A percentile compares a stretch with the other conserved stretches of the same genome.
These are phyloP conservation scores for Erigeron philadelphicus DNA, from an alignment of 140 eudicot genomes.

Conservation along the genomic window DNA sequence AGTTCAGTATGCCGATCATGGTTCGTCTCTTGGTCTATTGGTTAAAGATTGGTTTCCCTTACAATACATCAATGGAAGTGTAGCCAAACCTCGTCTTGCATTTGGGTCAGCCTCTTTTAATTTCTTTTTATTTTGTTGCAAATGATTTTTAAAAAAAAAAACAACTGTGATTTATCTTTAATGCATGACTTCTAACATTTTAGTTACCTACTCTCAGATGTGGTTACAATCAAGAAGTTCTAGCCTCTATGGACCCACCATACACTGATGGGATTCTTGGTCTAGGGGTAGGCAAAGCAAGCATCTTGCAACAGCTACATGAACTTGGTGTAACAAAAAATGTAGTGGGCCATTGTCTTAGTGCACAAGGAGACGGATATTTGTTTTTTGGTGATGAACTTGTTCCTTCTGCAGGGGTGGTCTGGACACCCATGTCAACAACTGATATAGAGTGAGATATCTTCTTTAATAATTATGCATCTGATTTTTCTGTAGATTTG, in stretches of 20 bases:
- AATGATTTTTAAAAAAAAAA: not conserved
- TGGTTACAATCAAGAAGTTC: constrained; percentile 54
- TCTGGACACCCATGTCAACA: constrained; percentile 58
- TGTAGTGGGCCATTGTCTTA: constrained; percentile 80
- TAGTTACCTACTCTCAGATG: constrained; percentile 47
- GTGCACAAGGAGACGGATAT: constrained; percentile 78
- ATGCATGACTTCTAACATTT: constrained; percentile 3
- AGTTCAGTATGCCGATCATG: constrained; percentile 60
- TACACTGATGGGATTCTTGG: constrained; percentile 89
- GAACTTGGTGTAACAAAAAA: constrained; percentile 50
- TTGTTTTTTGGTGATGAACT: constrained; percentile 76
- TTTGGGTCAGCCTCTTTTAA: constrained; percentile 51
- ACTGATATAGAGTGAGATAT: constrained; percentile 55
- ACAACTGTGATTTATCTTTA: not conserved
- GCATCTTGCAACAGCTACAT: constrained; percentile 57
- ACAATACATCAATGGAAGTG: constrained; percentile 49
- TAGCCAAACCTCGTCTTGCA: constrained; percentile 48
- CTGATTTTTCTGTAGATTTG: not conserved
- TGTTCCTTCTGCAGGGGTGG: constrained; percentile 54
- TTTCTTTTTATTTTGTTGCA: not conserved
- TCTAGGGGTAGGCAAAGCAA: constrained; percentile 61
- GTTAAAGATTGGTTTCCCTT: constrained; percentile 60
- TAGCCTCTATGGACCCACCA: constrained; percentile 32
- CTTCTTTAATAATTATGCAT: not conserved
- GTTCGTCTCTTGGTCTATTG: constrained; percentile 72